These are phyloP conservation scores for Botrytis medusae DNA, from an alignment of 2,329 filamentous ascomycete genomes.

Conservation along the genomic window DNA sequence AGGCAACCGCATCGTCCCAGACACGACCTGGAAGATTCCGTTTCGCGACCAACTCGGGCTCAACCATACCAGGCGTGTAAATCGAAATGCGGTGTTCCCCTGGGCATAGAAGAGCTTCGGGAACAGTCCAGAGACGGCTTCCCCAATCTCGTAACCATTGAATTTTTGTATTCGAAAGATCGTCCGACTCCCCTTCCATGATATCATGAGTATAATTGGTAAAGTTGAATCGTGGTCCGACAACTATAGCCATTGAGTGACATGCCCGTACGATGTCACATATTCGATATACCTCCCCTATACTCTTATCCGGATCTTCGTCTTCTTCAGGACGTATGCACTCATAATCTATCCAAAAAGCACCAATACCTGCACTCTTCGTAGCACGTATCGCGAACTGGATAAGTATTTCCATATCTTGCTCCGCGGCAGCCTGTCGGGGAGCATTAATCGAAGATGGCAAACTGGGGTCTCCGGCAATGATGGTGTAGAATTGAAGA, in stretches of 20 bases:
- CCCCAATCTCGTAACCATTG: constrained; percentile 20
- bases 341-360: constrained; percentile 19
- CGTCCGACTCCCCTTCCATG: background rate
- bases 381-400: constrained; percentile 12
- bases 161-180: constrained; percentile 8
- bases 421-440: background rate
- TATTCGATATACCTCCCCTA: constrained; percentile 25
- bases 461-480: background rate
- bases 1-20: constrained; percentile 3
- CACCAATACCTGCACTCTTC: background rate
- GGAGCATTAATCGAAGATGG: constrained; percentile 1
- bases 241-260: constrained; percentile 22
- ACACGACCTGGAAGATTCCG: constrained; percentile 1
- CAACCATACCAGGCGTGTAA: background rate
- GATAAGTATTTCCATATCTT: background rate
- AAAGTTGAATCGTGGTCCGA: constrained; percentile 18
- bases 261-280: constrained; percentile 29
- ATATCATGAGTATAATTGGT: background rate
- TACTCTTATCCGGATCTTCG: background rate
- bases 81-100: constrained; percentile 5
- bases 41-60: constrained; percentile 2
- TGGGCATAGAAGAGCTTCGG: constrained; percentile 22
- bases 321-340: constrained; percentile 13
- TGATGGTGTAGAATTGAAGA: constrained; percentile 13
- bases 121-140: constrained; percentile 26